These are phyloP conservation scores for Cercis canadensis DNA, from an alignment of 306 rosid species.

Conservation along the genomic window DNA sequence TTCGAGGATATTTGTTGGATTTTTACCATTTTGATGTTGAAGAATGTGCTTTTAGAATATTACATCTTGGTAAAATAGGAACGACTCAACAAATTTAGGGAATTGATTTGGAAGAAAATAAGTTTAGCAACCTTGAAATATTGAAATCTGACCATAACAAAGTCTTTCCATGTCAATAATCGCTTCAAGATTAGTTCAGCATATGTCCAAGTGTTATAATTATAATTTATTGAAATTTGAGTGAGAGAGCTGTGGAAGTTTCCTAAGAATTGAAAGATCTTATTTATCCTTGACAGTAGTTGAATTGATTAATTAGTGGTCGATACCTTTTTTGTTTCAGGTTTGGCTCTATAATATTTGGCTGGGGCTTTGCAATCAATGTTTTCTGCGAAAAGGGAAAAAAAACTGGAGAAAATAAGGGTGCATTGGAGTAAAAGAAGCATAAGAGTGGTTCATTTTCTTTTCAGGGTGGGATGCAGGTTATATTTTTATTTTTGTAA, in stretches of 20 bases:
- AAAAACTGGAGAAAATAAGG: conserved; percentile 52
- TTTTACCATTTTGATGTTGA: too few species aligned
- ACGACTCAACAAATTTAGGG: too few species aligned
- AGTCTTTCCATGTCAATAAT: too few species aligned
- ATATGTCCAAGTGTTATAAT: not conserved
- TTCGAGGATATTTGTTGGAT: too few species aligned
- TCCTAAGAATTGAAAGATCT: conserved; percentile 24
- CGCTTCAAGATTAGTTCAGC: too few species aligned
- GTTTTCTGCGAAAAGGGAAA: conserved; percentile 60
- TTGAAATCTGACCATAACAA: too few species aligned
- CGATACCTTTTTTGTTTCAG: conserved; percentile 48
- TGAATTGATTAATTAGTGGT: conserved; percentile 20
- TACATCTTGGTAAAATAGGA: not conserved
- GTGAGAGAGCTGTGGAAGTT: conserved; percentile 1
- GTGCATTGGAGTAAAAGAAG: conserved; percentile 51
- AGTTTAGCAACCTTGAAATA: too few species aligned
- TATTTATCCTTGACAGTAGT: conserved; percentile 8
- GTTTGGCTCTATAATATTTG: conserved; percentile 87
- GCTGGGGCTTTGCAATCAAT: conserved; percentile 76
- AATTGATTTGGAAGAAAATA: too few species aligned
- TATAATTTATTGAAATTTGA: conserved; percentile 12
- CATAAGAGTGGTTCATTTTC: conserved; percentile 79
- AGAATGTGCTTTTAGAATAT: conserved; percentile 17
- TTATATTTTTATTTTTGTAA: too few species aligned
- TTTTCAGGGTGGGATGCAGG: too few species aligned